Base-by-base conservation (phyloP, 2,329 filamentous ascomycete species). In the Calonectria henricotiae region DNA sequence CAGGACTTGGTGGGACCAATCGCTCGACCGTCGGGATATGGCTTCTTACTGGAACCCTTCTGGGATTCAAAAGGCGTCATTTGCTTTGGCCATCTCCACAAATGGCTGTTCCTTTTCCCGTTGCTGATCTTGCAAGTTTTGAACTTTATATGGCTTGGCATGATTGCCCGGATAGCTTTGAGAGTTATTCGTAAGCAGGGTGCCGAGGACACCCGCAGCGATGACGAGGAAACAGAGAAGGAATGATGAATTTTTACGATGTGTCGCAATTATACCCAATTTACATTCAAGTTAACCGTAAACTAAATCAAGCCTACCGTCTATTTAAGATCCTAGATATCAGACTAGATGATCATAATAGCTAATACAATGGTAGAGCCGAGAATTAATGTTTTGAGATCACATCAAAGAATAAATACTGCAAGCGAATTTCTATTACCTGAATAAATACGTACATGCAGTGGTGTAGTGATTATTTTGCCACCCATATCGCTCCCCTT, bases 181-280 rank as follows among this genome's bases (percentile, higher is more conserved):
- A 62, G 35, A 15, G 66, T 71, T 11, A 62, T 71, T 43, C 62
- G 66, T 3, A 58, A n/a, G 9, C 47, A 69, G 23, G 66, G 66
- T 3, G 69, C 69, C 0, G 66, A 71, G n/a, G 69, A 71, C 23
- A 71, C 43, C 15, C 66, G 69, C 23, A 71, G 69, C 41, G 69
- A 71, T 5, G 68, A 67, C 17, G 68, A 70, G n/a, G 58, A 8
- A 20, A 11, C 39, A 3, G 67, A 61, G 30, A 67, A 62, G 35
- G 63, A 70, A 44, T 43, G 63, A 32, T 65, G 35, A 65, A 23
- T 32, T 47, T 39, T 46, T 23, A 46, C 20, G 43, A 23, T 12
- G 11, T 23, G 8, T 23, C 8, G 6, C n/a, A 20, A 4, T 46
- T 46, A 46, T 23, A 20, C n/a, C 43, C n/a, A 2, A 20, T 23